Evolutionary conservation across 305 asterid genomes (phyloP).

Genomic region (Fraxinus floribunda): DNA sequence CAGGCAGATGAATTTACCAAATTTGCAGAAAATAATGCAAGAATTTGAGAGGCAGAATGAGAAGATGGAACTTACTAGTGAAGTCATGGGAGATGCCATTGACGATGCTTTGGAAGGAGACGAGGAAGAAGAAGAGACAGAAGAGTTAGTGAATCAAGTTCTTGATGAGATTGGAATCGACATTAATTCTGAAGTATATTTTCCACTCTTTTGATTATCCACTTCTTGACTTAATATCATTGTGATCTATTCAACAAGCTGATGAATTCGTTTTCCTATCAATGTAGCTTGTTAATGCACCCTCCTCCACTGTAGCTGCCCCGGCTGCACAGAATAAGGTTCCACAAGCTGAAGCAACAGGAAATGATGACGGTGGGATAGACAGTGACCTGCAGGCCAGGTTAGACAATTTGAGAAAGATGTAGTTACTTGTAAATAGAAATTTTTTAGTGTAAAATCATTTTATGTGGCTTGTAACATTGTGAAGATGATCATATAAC

Average conservation of each 20-base stretch:
- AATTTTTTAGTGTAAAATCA: conserved; percentile 4
- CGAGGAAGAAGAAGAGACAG: conserved; percentile 98
- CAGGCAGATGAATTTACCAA: conserved; percentile 97
- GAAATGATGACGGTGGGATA: conserved; percentile 78
- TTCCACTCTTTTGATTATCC: neutral
- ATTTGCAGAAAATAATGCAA: conserved; percentile 96
- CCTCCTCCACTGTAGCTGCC: conserved; percentile 84
- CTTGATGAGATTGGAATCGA: conserved; percentile 98
- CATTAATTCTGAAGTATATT: conserved; percentile 80
- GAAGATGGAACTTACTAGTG: conserved; percentile 94
- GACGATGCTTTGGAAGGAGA: conserved; percentile 99
- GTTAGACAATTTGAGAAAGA: conserved; percentile 93
- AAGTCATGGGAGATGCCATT: conserved; percentile 97
- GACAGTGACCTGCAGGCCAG: conserved; percentile 98
- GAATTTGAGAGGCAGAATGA: conserved; percentile 97
- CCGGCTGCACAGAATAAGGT: conserved; percentile 74
- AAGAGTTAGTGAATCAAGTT: conserved; percentile 92
- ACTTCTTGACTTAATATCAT: neutral
- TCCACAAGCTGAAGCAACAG: conserved; percentile 90
- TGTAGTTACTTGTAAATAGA: conserved; percentile 42
- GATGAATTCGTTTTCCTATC: conserved; percentile 17
- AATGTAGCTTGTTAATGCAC: conserved; percentile 88
- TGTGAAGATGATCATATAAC: conserved; percentile 28
- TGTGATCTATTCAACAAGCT: neutral
- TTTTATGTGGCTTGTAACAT: conserved; percentile 41